Percentiles rank a stretch among this genome's conserved stretches.
phyloP scores from a whole-genome alignment of 768 basidiomycete genomes.

The Mrakia blollopis region DNA sequence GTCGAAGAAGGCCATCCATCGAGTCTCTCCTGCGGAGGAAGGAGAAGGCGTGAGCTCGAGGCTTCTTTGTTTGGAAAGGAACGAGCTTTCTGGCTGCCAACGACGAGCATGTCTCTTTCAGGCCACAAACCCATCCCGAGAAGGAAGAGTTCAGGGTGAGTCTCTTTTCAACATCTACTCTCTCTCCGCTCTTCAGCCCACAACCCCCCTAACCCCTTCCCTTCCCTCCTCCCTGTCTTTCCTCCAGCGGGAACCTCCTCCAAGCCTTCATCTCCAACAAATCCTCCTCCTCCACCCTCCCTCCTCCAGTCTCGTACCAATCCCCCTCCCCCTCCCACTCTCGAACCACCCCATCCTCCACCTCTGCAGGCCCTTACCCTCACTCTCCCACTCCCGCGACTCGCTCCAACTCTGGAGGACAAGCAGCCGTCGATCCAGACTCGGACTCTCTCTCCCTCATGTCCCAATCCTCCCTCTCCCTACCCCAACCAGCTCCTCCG shows the following conservation, averaged over 20 bases:
- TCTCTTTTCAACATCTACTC: background rate
- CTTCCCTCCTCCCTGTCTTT: background rate
- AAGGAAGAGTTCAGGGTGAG: conserved; percentile 14
- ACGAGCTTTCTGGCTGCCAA: background rate
- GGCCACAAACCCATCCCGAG: background rate
- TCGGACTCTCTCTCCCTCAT: conserved; percentile 3
- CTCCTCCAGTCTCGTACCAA: background rate
- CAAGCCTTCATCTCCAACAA: background rate
- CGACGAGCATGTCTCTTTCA: conserved; percentile 13
- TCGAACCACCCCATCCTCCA: background rate
- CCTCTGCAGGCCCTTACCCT: background rate
- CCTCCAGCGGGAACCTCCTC: background rate
- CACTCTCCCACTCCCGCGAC: background rate
- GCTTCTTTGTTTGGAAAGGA: background rate
- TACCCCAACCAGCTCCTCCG: background rate
- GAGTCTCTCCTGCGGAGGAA: background rate
- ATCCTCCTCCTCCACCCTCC: background rate
- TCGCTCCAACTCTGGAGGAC: background rate
- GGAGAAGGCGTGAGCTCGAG: background rate
- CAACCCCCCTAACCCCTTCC: background rate
- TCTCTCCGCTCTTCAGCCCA: no score
- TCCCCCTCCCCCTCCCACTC: background rate
- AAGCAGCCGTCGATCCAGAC: background rate
- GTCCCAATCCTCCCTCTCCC: background rate
- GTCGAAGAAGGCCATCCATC: no score